Base-by-base conservation (phyloP, 139 green algal species). In the Eudorina sp. region DNA sequence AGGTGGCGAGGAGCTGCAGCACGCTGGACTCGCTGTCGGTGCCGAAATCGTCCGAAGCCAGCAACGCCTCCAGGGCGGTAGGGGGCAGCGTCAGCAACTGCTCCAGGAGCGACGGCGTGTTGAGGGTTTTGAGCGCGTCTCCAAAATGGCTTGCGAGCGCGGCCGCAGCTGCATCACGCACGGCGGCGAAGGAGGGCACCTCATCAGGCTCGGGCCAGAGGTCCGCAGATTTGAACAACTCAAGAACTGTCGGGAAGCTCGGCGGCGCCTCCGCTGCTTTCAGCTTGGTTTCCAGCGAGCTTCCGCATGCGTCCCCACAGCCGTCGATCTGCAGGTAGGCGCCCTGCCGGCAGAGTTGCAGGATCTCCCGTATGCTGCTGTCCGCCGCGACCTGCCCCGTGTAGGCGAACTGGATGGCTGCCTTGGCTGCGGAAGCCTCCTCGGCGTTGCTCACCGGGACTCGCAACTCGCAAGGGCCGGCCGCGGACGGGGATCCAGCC, bases 1-100 rank as follows among this genome's bases (percentile, higher is more conserved):
- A 82, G 4, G 45, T 66, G 9, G 53, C 38, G 19, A 84, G 53
- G 23, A 84, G 36, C 53, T 53, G 21, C 34, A 84, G 21, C 38
- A 84, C 53, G 4, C 53, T 84, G 36, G 34, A 36, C 53, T 84
- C 77, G 53, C 14, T 34, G 77, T 84, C 77, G 36, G 53, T 84
- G 34, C 53, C 53, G 53, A 84, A 72, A 38, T 70, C 53, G 36
- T 72, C 53, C 8, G 41, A 73, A 31, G 36, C 5, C 77, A 84
- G 51, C 77, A 84, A 38, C 21, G 9, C 38, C 18, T 73, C 19
- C 34, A 84, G 23, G 25, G 5, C 53, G 36, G 27, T 19, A 6
- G 53, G 36, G 36, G 77, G 77, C 27, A 84, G 77, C 13, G 34
- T 19, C 23, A 73, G 53, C 23, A 55, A 16, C 36, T 72, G 36